Conservation (phyloP, 306 rosid genomes). For the Rosa persica region DNA sequence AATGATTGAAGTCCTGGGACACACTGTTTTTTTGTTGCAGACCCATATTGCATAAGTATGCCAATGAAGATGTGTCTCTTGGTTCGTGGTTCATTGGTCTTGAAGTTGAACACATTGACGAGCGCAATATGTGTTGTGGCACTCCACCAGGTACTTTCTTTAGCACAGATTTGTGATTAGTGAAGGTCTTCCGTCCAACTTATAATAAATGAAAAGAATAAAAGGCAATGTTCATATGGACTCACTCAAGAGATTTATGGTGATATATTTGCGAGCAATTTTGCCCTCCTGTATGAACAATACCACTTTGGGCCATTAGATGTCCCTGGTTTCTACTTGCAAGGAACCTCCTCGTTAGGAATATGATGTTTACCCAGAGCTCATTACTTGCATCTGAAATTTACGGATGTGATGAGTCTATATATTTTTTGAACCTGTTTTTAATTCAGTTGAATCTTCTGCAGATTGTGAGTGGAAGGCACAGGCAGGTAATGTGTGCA, state of each 20-base stretch:
- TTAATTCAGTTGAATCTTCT: conserved; percentile 19
- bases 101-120: conserved; percentile 95
- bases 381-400: background rate
- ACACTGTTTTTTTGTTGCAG: conserved; percentile 48
- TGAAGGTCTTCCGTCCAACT: background rate
- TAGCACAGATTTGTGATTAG: background rate
- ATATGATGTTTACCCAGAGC: background rate
- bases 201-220: background rate
- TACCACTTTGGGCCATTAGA: background rate
- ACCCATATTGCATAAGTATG: conserved; percentile 85
- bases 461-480: conserved; percentile 99
- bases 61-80: conserved; percentile 98
- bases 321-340: background rate
- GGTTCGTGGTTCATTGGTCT: conserved; percentile 98
- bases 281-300: background rate
- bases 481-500: conserved; percentile 83
- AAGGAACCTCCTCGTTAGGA: background rate
- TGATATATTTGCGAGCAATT: background rate
- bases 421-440: conserved; percentile 10
- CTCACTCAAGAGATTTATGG: background rate
- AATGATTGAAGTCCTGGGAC: conserved; percentile 11
- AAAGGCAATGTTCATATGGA: background rate
- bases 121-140: conserved; percentile 96
- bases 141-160: conserved; percentile 88
- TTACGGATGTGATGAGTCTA: background rate